Conservation (phyloP, 2,329 filamentous ascomycete genomes). For the Salinomyces thailandicus region DNA sequence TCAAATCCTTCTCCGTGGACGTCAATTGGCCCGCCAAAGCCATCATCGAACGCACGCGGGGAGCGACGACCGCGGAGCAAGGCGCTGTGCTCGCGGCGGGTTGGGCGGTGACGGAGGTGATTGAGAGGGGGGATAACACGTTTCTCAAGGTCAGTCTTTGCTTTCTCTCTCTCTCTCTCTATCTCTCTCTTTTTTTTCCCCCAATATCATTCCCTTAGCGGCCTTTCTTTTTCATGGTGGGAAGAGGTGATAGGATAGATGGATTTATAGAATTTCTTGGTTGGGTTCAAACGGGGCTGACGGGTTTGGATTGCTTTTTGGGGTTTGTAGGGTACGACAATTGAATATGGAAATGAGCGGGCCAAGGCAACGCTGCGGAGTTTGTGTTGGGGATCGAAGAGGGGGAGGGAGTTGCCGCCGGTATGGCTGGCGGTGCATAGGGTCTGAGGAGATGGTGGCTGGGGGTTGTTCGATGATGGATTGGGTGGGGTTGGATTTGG, state of each 20-base stretch:
- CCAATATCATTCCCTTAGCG: not conserved
- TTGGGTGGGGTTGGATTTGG: too few species aligned
- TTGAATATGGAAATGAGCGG: conserved; percentile 19
- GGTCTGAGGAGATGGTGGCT: too few species aligned
- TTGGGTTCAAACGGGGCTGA: not conserved
- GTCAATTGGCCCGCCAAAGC: conserved; percentile 16
- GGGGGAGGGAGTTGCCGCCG: conserved; percentile 21
- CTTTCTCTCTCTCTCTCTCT: not conserved
- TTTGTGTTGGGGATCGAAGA: conserved; percentile 25
- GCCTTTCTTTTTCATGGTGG: too few species aligned
- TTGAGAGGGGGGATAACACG: conserved; percentile 21
- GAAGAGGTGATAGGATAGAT: too few species aligned
- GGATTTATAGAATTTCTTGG: not conserved
- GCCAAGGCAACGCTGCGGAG: conserved; percentile 18
- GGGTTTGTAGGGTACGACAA: conserved; percentile 19
- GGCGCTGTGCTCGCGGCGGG: conserved; percentile 6
- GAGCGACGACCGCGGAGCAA: conserved; percentile 7
- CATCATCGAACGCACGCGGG: conserved; percentile 24
- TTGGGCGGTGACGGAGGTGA: conserved; percentile 25
- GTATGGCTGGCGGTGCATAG: conserved; percentile 24
- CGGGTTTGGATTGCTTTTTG: not conserved
- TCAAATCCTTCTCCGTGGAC: conserved; percentile 26
- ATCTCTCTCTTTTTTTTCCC: not conserved
- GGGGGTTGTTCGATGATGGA: too few species aligned
- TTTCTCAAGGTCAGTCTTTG: conserved; percentile 22